Base-by-base conservation (phyloP, 306 rosid species). In the Vigna trinervia region DNA sequence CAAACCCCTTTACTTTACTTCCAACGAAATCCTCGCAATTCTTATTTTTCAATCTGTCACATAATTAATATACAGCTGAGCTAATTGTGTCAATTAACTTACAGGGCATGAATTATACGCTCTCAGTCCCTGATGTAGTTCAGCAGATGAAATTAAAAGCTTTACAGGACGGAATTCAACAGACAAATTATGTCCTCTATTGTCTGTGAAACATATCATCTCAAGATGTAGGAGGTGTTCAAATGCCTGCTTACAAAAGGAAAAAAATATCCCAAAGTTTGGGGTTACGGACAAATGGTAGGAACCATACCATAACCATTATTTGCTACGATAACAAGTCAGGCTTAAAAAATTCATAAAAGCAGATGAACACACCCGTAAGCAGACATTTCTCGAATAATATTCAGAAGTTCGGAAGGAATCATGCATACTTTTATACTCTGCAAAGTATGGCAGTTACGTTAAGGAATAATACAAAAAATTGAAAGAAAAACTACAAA, bases 171-270 rank as follows among this genome's bases (percentile, higher is more conserved):
- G 91, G 57, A 86, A 95, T 71, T 90, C 96, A 38, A 90, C 69
- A 9, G 96, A 87, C 52, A 82, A 92, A 75, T 80, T 87, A 13
- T 88, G 87, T 69, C 88, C 97, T 80, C 92, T 88, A 71, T 69
- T 90, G 86, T 92, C 97, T 2, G 93, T 23, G 84, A 89, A 92
- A 78, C 91, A 81, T 83, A 95, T 86, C 46, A 95, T 53, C 81
- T 88, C 95, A 23, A 93, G 87, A 61, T 82, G 87, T 51, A 90
- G 78, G 75, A 95, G 98, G 81, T 92, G 97, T 83, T 95, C 96
- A 85, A 95, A 90, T 65, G 97, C 97, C 97, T 95, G 93, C 85
- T 80, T 12, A 78, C 39, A 28, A 23, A 68, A 11, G 78, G 62
- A 13, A 61, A 61, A 26, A 77, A 45, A 22, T 13, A 63, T 58